A percentile compares a stretch with the other conserved stretches of the same genome.
phyloP scores from a whole-genome alignment of 805 yeast genomes.

The Candida coleopterorum region DNA sequence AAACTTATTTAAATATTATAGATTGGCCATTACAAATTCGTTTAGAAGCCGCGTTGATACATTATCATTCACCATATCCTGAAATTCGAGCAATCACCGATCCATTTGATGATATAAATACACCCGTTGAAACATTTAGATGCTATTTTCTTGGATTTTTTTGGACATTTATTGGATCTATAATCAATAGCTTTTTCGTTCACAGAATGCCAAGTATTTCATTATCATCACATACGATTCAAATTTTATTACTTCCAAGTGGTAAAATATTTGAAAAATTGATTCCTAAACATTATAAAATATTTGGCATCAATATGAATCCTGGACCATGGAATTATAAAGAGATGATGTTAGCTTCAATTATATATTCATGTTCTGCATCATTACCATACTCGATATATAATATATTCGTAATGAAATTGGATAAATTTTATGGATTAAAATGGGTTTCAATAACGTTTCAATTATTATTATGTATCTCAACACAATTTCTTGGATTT shows the following conservation, averaged over 20 bases:
- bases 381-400: slow-evolving; percentile 40
- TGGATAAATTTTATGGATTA: slow-evolving; percentile 37
- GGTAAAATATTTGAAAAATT: slow-evolving; percentile 37
- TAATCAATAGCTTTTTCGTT: slow-evolving; percentile 38
- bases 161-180: slow-evolving; percentile 39
- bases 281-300: slow-evolving; percentile 22
- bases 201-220: slow-evolving; percentile 36
- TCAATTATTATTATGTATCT: slow-evolving; percentile 47
- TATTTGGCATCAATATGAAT: slow-evolving; percentile 30
- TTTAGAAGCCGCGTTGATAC: slow-evolving; percentile 35
- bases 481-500: slow-evolving; percentile 61
- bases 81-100: slow-evolving; percentile 37
- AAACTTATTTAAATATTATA: slow-evolving; percentile 18
- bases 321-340: slow-evolving; percentile 42
- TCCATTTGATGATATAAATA: slow-evolving; percentile 31
- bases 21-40: slow-evolving; percentile 34
- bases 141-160: slow-evolving; percentile 35
- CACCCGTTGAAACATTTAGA: slow-evolving; percentile 32
- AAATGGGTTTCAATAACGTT: slow-evolving; percentile 47
- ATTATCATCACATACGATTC: slow-evolving; percentile 35
- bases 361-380: slow-evolving; percentile 38
- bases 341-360: slow-evolving; percentile 43
- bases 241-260: slow-evolving; percentile 34
- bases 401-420: slow-evolving; percentile 40
- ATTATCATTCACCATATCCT: slow-evolving; percentile 38